Base-by-base conservation (phyloP, 768 basidiomycete species). In the Psilocybe cubensis region DNA sequence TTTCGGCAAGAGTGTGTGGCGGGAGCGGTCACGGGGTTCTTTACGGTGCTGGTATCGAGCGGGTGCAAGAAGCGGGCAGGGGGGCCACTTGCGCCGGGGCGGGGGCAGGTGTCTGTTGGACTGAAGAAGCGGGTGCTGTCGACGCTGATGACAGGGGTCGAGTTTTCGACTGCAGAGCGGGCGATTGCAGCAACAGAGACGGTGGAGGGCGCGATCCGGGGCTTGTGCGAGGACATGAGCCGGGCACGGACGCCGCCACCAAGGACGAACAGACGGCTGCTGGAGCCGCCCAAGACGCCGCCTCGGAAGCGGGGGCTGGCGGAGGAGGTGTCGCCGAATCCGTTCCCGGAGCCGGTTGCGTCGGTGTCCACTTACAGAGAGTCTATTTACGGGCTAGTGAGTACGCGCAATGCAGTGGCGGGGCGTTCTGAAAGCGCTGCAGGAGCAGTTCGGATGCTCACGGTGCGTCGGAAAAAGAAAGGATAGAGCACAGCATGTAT, bases 1-100 rank as follows among this genome's bases (percentile, higher is more conserved):
- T 96, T 92, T 72, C 83, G 97, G 24, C 96, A 98, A 68, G 97
- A 99, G 72, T 98, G 96, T 68, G 82, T 90, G 43, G 83, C 88
- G 31, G 95, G 96, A 2, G 90, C 92, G 1, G 84, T 96, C 14
- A 98, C 95, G 2, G 96, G 92, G 0, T 99, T 99, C 76, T 98
- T 98, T 69, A 83, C 84, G n/a, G 63, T 91, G 61, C 78, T 83
- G 27, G 74, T 74, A 27, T 62, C 61, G 54, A 25, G 24, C 52
- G 53, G 31, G 51, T 24, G 56, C n/a, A 56, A 40, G 25, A 54
- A 18, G 28, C 56, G 57, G 59, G 63, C 49, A 25, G 70, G 66
- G 27, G 68, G 70, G n/a, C 78, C 80, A 48, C 74, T 83, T 20
- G 81, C 76, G 46, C 82, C 82, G 33, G 78, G 79, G 68, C 71